Base-by-base conservation (phyloP, 2,329 filamentous ascomycete species). In the Nothophaeocryptopus gaeumannii region DNA sequence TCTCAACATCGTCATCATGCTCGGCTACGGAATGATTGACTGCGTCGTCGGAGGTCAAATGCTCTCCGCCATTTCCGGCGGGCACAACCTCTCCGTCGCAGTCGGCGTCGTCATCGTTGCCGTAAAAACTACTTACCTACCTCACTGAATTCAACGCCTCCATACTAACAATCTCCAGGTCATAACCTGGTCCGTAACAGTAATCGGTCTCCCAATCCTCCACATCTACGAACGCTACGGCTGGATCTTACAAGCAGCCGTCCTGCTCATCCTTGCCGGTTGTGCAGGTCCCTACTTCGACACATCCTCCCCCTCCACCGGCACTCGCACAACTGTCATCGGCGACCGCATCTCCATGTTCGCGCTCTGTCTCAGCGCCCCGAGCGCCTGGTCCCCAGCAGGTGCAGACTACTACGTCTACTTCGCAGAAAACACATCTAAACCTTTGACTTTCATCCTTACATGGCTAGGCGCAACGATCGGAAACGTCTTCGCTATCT, bases 31-130 rank as follows among this genome's bases (percentile, higher is more conserved):
- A 13, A 67, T 81, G 56, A 78, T 84, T 54, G 76, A 80, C 61
- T 78, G 74, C 33, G 75, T 84, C n/a, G 74, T 84, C 29, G 77
- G 77, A 3, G 82, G 81, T 0, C 79, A 83, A 57, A 79, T 84
- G 26, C 67, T 85, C 5, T 80, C 78, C 8, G 81, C 82, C 2
- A 78, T 85, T 2, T 78, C 76, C 33, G 73, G 74, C 47, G 52
- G 46, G 1, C 77, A 75, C 4, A 73, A 72, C 48, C 73, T 83
- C 68, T 76, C 77, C 1, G 76, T 83, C 11, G 73, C 75, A 37
- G 80, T 83, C 3, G 81, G 81, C 55, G 82, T 84, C 49, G 70
- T 84, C 31, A 76, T 84, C 36, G 44, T 54, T 32, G 50, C 47
- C 5, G 50, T 51, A 11, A 37, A n/a, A n/a, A n/a, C n/a, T n/a